Conservation (phyloP, 2,329 filamentous ascomycete species). For the Helminthosporium solani region DNA sequence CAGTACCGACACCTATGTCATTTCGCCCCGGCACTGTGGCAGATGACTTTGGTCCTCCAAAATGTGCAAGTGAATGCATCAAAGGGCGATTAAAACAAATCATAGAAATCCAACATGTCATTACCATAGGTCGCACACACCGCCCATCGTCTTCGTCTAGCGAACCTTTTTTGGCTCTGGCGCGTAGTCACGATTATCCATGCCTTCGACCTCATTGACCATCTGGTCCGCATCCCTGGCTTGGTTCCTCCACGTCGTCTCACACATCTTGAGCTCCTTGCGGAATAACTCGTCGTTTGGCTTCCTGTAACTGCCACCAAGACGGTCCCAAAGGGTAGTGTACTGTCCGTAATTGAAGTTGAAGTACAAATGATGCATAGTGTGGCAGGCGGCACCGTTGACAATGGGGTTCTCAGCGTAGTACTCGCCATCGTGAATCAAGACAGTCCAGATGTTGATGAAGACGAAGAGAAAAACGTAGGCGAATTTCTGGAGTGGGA, state of each 20-base stretch:
- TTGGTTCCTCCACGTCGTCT: slow-evolving; percentile 78
- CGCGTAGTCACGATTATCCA: slow-evolving; percentile 49
- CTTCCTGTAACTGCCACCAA: slow-evolving; percentile 82
- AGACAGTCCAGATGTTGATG: slow-evolving; percentile 95
- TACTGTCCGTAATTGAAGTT: slow-evolving; percentile 88
- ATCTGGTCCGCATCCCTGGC: slow-evolving; percentile 73
- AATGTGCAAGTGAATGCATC: slow-evolving; percentile 2
- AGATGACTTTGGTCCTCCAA: background rate
- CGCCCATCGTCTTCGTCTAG: slow-evolving; percentile 5
- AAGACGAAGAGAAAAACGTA: slow-evolving; percentile 85
- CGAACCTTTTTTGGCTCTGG: slow-evolving; percentile 45
- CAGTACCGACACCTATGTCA: background rate
- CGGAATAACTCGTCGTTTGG: slow-evolving; percentile 84
- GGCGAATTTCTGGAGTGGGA: slow-evolving; percentile 87
- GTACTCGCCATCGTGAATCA: slow-evolving; percentile 96
- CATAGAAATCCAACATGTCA: background rate
- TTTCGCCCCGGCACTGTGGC: background rate
- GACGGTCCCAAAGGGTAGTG: slow-evolving; percentile 85
- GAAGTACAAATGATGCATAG: slow-evolving; percentile 76
- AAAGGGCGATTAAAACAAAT: slow-evolving; percentile 3
- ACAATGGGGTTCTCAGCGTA: slow-evolving; percentile 85
- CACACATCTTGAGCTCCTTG: slow-evolving; percentile 80
- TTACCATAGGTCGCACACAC: background rate
- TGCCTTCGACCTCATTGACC: slow-evolving; percentile 70
- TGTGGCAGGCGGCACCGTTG: slow-evolving; percentile 94